phyloP scores from a whole-genome alignment of 345 rosid species.

The Salix koriyanagi region DNA sequence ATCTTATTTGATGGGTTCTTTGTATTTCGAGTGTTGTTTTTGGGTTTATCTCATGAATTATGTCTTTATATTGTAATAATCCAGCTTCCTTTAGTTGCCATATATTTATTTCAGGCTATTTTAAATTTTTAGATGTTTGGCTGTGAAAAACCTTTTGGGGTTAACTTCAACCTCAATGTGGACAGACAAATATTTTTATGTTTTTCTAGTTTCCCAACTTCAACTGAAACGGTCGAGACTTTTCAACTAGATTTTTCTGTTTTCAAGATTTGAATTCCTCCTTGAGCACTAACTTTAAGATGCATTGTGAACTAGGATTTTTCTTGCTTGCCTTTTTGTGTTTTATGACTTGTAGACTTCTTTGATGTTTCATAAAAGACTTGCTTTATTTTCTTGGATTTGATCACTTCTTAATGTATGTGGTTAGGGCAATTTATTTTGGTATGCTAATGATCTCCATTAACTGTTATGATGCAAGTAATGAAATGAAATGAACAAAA shows the following conservation, averaged over 20 bases:
- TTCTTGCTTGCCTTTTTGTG: neutral
- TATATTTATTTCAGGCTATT: neutral
- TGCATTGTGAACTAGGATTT: neutral
- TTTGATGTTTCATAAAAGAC: neutral
- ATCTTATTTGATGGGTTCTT: neutral
- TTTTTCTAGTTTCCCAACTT: neutral
- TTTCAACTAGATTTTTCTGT: neutral
- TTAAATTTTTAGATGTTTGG: neutral
- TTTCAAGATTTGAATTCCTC: neutral
- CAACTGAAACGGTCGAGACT: neutral
- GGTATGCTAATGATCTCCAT: no score
- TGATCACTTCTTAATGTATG: neutral
- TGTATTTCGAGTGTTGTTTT: neutral
- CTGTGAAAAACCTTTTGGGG: neutral
- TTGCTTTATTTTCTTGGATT: neutral
- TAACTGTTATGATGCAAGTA: no score
- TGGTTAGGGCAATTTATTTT: no score
- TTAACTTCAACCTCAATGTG: neutral
- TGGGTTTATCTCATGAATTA: neutral
- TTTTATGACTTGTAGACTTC: neutral
- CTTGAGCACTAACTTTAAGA: neutral
- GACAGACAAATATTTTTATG: neutral
- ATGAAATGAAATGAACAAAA: no score
- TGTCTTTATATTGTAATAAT: neutral
- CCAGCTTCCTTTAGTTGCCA: neutral